Evolutionary conservation across 345 rosid genomes (phyloP).

Genomic region (Eucalyptus fibrosa): DNA sequence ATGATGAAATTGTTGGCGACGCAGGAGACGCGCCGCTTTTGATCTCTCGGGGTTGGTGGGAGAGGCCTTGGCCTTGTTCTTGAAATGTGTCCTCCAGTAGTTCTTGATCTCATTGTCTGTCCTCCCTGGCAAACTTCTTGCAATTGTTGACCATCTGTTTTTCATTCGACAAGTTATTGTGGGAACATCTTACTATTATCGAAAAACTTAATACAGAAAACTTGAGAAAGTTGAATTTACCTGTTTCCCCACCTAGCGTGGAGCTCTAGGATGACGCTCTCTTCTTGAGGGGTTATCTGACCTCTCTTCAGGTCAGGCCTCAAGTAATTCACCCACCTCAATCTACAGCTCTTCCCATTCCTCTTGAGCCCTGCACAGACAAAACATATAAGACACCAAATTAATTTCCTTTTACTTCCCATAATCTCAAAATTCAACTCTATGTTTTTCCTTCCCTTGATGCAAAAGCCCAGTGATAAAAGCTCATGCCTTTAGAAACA

Average conservation of each 20-base stretch:
- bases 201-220: background rate
- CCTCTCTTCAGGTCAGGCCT: constrained; percentile 97
- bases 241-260: constrained; percentile 96
- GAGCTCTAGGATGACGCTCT: constrained; percentile 64
- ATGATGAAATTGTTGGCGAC: constrained; percentile 66
- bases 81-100: constrained; percentile 95
- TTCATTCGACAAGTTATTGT: background rate
- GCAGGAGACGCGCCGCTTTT: constrained; percentile 31
- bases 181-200: background rate
- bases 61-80: constrained; percentile 55
- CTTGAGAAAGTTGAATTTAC: constrained; percentile 7
- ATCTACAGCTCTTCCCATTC: constrained; percentile 87
- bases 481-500: background rate
- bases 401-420: background rate
- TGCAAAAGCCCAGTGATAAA: background rate
- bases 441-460: background rate
- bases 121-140: constrained; percentile 88
- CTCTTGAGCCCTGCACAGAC: constrained; percentile 49
- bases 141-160: constrained; percentile 86
- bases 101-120: constrained; percentile 92
- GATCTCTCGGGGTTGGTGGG: constrained; percentile 34
- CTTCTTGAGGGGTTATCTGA: constrained; percentile 86
- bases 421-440: background rate
- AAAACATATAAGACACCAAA: background rate
- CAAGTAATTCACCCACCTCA: constrained; percentile 92